These are phyloP conservation scores for Fonsecaea multimorphosa DNA, from an alignment of 2,329 filamentous ascomycete genomes.

Conservation along the genomic window DNA sequence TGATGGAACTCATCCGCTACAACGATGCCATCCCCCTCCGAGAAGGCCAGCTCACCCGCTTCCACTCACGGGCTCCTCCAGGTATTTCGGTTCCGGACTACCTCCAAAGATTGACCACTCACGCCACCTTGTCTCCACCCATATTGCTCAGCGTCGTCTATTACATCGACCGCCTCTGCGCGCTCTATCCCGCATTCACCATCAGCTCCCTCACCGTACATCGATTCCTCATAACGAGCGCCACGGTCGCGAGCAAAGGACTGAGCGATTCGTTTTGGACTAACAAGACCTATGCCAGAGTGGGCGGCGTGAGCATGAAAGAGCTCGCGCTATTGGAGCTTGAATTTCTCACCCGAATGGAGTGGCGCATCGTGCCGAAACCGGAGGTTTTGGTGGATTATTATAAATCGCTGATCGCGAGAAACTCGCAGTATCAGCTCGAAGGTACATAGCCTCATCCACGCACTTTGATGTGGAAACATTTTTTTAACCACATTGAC, in stretches of 20 bases:
- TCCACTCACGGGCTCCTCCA: constrained; percentile 88
- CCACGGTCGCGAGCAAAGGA: constrained; percentile 93
- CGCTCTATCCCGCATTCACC: constrained; percentile 90
- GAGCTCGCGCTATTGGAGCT: constrained; percentile 91
- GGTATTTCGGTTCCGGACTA: constrained; percentile 96
- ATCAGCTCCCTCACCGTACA: constrained; percentile 97
- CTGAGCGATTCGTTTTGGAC: constrained; percentile 98
- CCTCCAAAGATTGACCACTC: constrained; percentile 86
- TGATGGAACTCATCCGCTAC: constrained; percentile 89
- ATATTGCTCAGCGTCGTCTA: constrained; percentile 98
- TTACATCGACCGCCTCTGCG: constrained; percentile 94
- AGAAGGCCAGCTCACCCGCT: constrained; percentile 85
- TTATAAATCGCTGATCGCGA: constrained; percentile 81
- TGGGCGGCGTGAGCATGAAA: constrained; percentile 87
- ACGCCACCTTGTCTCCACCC: constrained; percentile 90
- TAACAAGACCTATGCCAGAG: constrained; percentile 92
- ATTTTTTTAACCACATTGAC: not conserved
- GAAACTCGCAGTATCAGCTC: constrained; percentile 65
- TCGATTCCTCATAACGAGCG: constrained; percentile 93
- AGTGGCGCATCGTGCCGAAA: constrained; percentile 96
- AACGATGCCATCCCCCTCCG: constrained; percentile 88
- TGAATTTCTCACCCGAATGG: constrained; percentile 88
- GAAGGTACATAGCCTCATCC: constrained; percentile 41
- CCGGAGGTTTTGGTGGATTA: constrained; percentile 93
- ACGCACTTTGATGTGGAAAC: not conserved